A percentile compares a stretch with the other conserved stretches of the same genome.
These are phyloP conservation scores for Tricholoma sp. DNA, from an alignment of 768 basidiomycete genomes.

Conservation along the genomic window DNA sequence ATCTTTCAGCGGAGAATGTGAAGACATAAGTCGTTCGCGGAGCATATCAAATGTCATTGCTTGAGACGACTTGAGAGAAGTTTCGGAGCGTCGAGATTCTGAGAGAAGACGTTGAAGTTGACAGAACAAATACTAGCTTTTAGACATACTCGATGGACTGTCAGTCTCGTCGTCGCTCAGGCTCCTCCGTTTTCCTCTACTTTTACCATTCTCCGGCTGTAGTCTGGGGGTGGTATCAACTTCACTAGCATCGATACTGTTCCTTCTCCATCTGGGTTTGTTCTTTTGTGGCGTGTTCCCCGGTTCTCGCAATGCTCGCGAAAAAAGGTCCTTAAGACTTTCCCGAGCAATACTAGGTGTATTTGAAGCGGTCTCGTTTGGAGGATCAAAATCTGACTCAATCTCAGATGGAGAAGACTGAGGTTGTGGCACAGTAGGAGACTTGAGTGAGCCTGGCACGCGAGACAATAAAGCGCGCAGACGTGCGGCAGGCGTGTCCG, in stretches of 20 bases:
- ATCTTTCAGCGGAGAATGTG: slow-evolving; percentile 32
- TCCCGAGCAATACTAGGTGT: slow-evolving; percentile 49
- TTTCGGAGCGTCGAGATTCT: slow-evolving; percentile 20
- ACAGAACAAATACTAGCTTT: neutral
- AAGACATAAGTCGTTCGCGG: slow-evolving; percentile 38
- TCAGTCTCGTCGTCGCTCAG: slow-evolving; percentile 68
- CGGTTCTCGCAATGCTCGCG: slow-evolving; percentile 58
- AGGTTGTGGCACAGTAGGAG: slow-evolving; percentile 20
- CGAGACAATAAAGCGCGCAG: slow-evolving; percentile 59
- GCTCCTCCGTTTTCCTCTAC: slow-evolving; percentile 52
- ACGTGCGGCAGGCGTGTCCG: slow-evolving; percentile 52
- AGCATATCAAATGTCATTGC: slow-evolving; percentile 43
- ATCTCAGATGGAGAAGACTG: slow-evolving; percentile 37
- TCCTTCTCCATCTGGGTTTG: slow-evolving; percentile 37
- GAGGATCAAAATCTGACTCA: slow-evolving; percentile 57
- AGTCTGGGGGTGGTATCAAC: slow-evolving; percentile 51
- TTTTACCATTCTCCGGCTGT: slow-evolving; percentile 32
- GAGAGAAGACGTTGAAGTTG: slow-evolving; percentile 2
- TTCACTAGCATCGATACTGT: slow-evolving; percentile 57
- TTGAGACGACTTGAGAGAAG: slow-evolving; percentile 38
- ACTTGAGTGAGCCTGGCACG: slow-evolving; percentile 34
- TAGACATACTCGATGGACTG: slow-evolving; percentile 42
- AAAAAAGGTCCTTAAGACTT: slow-evolving; percentile 61
- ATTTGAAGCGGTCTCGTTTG: slow-evolving; percentile 26
- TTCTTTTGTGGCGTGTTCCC: slow-evolving; percentile 60